Base-by-base conservation (phyloP, 495 filamentous ascomycete species). In the Penicillium daleae region DNA sequence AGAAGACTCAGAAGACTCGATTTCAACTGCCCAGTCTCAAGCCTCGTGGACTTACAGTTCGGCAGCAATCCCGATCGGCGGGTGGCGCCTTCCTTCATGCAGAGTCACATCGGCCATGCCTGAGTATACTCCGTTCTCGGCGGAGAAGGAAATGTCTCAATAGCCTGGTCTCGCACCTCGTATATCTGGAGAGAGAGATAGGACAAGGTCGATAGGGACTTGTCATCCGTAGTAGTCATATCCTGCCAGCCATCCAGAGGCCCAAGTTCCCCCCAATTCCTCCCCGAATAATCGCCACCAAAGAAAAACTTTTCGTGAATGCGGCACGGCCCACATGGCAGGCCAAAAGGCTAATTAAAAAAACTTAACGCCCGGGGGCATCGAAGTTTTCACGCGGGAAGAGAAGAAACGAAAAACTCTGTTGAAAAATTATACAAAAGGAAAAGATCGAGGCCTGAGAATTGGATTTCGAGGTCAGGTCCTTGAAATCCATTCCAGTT, bases 321-420 rank as follows among this genome's bases (percentile, higher is more conserved):
- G 29, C 50, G 51, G 51, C 31, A 19, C 46, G 56, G 56, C 56
- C 56, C 56, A 59, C 56, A 35, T 33, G 51, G 51, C 51, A 54
- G 51, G 51, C 29, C 27, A 33, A 35, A n/a, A 54, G 29, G 19
- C 17, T 3, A 49, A 21, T n/a, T n/a, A 12, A 54, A 37, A 52
- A 52, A 32, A 29, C n/a, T 32, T 27, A 32, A 10, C 15, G 31
- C 31, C 50, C 29, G 51, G 29, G n/a, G 37, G 32, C 31, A 37
- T 54, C 32, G 29, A 33, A 37, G 17, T 32, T 54, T 54, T 54
- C 19, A 26, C 44, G 9, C 46, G 46, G 21, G 21, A 27, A 49
- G 17, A 5, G 21, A 15, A n/a, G n/a, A n/a, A n/a, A n/a, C n/a
- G 24, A 29, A 27, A 27, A 27, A 27, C 12, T 46, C 19, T 22